These are phyloP conservation scores for Colletotrichum sp. DNA, from an alignment of 2,329 filamentous ascomycete species.

Conservation along the genomic window DNA sequence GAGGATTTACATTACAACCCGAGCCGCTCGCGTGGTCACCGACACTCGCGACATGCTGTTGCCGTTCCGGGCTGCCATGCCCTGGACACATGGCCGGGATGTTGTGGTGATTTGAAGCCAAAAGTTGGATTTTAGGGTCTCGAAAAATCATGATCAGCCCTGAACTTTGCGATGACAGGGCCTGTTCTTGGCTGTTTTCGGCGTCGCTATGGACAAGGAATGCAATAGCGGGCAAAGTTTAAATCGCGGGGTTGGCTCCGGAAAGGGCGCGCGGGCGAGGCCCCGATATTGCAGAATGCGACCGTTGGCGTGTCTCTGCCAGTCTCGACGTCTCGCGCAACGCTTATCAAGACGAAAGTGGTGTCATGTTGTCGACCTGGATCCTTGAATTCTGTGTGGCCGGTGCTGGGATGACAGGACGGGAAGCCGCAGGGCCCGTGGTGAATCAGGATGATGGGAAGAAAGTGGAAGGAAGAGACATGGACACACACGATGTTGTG, in stretches of 20 bases:
- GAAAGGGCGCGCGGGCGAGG: background rate
- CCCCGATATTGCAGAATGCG: background rate
- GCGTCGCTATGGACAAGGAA: background rate
- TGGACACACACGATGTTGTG: background rate
- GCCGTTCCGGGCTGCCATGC: background rate
- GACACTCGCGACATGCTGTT: background rate
- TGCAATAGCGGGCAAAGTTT: background rate
- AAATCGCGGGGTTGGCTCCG: constrained; percentile 8
- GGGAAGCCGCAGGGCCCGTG: constrained; percentile 7
- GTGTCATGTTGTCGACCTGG: background rate
- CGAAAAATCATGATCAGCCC: background rate
- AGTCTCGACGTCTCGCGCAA: background rate
- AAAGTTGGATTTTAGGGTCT: background rate
- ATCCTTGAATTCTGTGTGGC: background rate
- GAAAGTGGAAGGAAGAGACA: background rate
- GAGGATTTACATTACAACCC: background rate
- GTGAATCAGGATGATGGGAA: background rate
- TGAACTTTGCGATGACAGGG: background rate
- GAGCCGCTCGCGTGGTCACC: background rate
- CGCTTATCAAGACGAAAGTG: background rate
- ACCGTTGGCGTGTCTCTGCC: background rate
- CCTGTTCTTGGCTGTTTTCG: background rate
- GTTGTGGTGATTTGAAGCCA: background rate
- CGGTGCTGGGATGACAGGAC: background rate
- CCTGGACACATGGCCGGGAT: background rate